Conservation (phyloP, 345 rosid species). For the Hibiscus mutabilis region DNA sequence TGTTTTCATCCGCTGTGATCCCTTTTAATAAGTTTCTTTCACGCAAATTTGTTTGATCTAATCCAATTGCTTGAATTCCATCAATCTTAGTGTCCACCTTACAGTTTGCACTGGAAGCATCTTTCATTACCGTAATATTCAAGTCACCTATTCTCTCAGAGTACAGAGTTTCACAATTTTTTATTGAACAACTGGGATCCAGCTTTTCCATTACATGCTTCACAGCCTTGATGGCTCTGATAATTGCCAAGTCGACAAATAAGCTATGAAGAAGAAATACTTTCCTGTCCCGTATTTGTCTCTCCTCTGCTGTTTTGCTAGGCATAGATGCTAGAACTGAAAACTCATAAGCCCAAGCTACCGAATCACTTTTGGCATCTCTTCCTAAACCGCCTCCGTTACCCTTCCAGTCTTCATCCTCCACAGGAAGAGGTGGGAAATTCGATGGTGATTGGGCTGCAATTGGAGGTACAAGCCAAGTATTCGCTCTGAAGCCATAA, state of each 20-base stretch:
- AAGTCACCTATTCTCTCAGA: slow-evolving; percentile 71
- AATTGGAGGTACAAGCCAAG: slow-evolving; percentile 85
- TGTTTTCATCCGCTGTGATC: slow-evolving; percentile 92
- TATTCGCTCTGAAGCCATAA: slow-evolving; percentile 94
- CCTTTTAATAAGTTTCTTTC: slow-evolving; percentile 91
- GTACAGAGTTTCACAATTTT: slow-evolving; percentile 29
- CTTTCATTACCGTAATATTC: slow-evolving; percentile 51
- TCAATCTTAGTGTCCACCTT: slow-evolving; percentile 93
- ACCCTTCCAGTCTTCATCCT: slow-evolving; percentile 94
- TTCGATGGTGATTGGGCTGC: slow-evolving; percentile 65
- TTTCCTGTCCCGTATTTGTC: slow-evolving; percentile 90
- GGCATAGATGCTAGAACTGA: slow-evolving; percentile 77
- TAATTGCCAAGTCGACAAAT: slow-evolving; percentile 79
- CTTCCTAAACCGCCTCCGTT: slow-evolving; percentile 92
- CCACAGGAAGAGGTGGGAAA: slow-evolving; percentile 71
- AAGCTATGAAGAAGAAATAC: slow-evolving; percentile 94
- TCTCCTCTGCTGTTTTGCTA: slow-evolving; percentile 82
- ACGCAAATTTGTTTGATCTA: slow-evolving; percentile 48
- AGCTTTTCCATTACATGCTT: slow-evolving; percentile 46
- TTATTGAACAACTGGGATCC: slow-evolving; percentile 20
- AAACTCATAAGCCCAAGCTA: slow-evolving; percentile 85
- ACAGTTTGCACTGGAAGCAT: slow-evolving; percentile 61
- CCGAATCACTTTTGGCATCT: slow-evolving; percentile 62
- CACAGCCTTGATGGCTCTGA: slow-evolving; percentile 76
- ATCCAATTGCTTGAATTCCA: slow-evolving; percentile 62